phyloP scores from a whole-genome alignment of 257 asterid genomes.

The Penstemon newberryi region DNA sequence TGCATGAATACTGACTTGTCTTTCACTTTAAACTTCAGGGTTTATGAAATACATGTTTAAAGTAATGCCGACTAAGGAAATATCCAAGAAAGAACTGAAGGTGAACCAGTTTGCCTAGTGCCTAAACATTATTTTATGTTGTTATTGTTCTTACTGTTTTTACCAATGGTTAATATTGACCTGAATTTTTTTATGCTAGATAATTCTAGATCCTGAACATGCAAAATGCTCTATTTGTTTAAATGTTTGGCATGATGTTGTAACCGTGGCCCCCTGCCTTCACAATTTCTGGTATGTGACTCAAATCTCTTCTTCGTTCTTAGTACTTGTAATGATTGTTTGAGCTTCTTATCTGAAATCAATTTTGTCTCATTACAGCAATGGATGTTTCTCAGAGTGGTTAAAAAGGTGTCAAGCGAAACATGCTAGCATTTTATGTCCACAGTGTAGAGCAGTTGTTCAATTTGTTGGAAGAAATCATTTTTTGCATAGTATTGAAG shows the following conservation, averaged over 20 bases:
- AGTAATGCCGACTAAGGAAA: constrained; percentile 65
- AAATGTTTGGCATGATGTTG: constrained; percentile 94
- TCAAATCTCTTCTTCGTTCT: constrained; percentile 18
- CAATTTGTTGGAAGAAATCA: constrained; percentile 95
- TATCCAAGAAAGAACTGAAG: constrained; percentile 59
- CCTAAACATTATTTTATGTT: constrained; percentile 5
- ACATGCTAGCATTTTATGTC: constrained; percentile 70
- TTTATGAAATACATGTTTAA: constrained; percentile 69
- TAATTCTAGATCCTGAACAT: constrained; percentile 76
- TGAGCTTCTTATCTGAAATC: constrained; percentile 5
- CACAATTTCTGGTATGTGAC: constrained; percentile 84
- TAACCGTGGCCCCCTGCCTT: constrained; percentile 95
- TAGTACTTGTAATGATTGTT: constrained; percentile 3
- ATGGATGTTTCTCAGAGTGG: constrained; percentile 99
- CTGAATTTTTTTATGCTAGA: constrained; percentile 38
- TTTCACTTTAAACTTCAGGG: constrained; percentile 47
- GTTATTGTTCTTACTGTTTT: neutral
- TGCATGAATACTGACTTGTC: constrained; percentile 10
- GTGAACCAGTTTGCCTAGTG: constrained; percentile 36
- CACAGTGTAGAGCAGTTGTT: constrained; percentile 91
- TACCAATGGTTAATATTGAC: constrained; percentile 22
- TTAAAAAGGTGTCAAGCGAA: constrained; percentile 78
- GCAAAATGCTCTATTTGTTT: constrained; percentile 90
- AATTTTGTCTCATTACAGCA: constrained; percentile 51
- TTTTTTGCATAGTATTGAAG: constrained; percentile 84